A percentile compares a stretch with the other conserved stretches of the same genome.
Conservation (phyloP, 2,329 filamentous ascomycete genomes). For the Talaromyces sp. region DNA sequence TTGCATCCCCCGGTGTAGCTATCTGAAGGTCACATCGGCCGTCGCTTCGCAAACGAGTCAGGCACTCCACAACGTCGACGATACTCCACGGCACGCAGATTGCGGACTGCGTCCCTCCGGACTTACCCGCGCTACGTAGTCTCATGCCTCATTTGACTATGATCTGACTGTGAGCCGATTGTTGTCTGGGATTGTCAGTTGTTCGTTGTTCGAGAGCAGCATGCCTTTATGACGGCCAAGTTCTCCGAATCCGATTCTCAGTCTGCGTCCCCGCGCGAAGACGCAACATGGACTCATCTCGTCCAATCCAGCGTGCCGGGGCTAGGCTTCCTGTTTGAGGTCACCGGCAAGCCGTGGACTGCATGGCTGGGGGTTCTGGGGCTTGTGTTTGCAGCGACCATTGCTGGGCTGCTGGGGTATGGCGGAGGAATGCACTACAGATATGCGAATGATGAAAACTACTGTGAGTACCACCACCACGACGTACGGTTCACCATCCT, state of each 20-base stretch:
- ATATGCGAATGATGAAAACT: background rate
- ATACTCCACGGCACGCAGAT: background rate
- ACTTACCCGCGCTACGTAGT: background rate
- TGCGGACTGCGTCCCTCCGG: background rate
- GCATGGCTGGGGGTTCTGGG: slow-evolving; percentile 12
- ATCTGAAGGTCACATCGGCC: slow-evolving; percentile 4
- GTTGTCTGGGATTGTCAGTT: background rate
- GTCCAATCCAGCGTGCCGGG: slow-evolving; percentile 4
- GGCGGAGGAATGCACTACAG: slow-evolving; percentile 1
- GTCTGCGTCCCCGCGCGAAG: background rate
- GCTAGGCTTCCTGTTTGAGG: slow-evolving; percentile 10
- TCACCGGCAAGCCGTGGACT: slow-evolving; percentile 19
- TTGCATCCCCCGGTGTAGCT: background rate
- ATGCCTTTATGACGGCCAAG: slow-evolving; percentile 18
- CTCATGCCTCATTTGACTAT: background rate
- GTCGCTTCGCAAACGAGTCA: background rate
- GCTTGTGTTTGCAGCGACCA: slow-evolving; percentile 1
- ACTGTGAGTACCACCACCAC: background rate
- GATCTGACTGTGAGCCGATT: background rate
- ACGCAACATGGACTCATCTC: slow-evolving; percentile 9
- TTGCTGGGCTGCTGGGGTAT: slow-evolving; percentile 2
- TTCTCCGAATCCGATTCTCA: slow-evolving; percentile 1
- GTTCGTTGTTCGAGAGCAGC: background rate
- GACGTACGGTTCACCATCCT: background rate
- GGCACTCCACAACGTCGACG: background rate